phyloP scores from a whole-genome alignment of 495 filamentous ascomycete genomes.

The Annulohypoxylon moriforme region DNA sequence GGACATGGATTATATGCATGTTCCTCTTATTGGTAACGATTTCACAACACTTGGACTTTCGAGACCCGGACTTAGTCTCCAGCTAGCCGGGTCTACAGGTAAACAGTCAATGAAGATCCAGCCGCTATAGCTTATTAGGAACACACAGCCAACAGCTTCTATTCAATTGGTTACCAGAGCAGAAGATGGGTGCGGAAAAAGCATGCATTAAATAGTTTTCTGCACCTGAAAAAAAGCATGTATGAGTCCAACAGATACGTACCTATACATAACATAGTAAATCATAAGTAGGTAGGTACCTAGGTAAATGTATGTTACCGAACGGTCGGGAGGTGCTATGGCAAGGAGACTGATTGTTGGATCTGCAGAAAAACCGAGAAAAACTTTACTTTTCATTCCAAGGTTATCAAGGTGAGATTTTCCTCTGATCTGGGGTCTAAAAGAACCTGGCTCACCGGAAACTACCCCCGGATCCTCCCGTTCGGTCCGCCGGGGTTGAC shows the following conservation, averaged over 20 bases:
- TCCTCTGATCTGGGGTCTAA: neutral
- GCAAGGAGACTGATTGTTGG: neutral
- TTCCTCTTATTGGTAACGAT: conserved; percentile 2
- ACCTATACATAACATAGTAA: neutral
- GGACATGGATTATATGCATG: conserved; percentile 6
- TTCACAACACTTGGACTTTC: neutral
- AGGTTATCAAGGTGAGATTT: neutral
- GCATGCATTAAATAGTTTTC: neutral
- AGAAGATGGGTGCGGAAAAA: neutral
- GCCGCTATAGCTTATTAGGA: neutral
- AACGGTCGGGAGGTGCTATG: neutral
- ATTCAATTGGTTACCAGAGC: neutral
- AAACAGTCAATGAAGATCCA: neutral
- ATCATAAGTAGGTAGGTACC: neutral
- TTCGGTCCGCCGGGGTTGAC: neutral
- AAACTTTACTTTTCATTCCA: neutral
- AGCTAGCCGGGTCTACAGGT: neutral
- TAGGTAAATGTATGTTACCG: neutral
- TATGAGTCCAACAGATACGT: neutral
- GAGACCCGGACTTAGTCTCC: neutral
- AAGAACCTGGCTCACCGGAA: neutral
- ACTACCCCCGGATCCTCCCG: neutral
- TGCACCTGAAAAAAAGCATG: neutral
- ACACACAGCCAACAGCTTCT: neutral
- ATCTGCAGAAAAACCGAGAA: neutral